Percentiles rank a stretch among this genome's conserved stretches.
These are phyloP conservation scores for Elsinoe fawcettii DNA, from an alignment of 2,329 filamentous ascomycete species.

Conservation along the genomic window DNA sequence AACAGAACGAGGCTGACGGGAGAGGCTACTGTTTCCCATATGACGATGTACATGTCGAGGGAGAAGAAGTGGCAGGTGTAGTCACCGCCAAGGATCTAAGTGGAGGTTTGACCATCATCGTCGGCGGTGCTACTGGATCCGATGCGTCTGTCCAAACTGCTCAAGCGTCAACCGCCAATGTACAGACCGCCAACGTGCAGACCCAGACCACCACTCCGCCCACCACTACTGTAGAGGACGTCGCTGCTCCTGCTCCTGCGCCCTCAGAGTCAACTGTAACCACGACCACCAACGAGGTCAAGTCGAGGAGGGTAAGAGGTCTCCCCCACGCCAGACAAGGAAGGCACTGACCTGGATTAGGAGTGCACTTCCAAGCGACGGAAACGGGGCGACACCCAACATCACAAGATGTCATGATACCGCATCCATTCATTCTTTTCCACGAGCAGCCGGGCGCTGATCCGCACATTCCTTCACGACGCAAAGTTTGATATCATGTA, in stretches of 20 bases:
- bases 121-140: constrained; percentile 33
- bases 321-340: background rate
- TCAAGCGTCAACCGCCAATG: background rate
- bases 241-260: background rate
- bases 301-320: background rate
- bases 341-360: background rate
- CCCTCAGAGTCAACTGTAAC: background rate
- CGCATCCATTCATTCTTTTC: background rate
- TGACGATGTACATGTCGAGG: constrained; percentile 57
- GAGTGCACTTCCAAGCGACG: background rate
- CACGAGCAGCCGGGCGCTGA: background rate
- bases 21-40: constrained; percentile 60
- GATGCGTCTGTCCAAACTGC: background rate
- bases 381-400: background rate
- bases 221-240: background rate
- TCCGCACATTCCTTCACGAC: background rate
- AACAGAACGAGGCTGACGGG: constrained; percentile 50
- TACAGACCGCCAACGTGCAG: background rate
- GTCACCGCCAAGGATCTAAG: constrained; percentile 35
- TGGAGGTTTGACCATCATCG: constrained; percentile 33
- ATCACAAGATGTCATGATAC: background rate
- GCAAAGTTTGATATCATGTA: background rate
- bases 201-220: background rate
- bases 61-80: constrained; percentile 44
- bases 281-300: background rate